Evolutionary conservation across 139 green algal genomes (phyloP).

Genomic region (Penium margaritaceum): DNA sequence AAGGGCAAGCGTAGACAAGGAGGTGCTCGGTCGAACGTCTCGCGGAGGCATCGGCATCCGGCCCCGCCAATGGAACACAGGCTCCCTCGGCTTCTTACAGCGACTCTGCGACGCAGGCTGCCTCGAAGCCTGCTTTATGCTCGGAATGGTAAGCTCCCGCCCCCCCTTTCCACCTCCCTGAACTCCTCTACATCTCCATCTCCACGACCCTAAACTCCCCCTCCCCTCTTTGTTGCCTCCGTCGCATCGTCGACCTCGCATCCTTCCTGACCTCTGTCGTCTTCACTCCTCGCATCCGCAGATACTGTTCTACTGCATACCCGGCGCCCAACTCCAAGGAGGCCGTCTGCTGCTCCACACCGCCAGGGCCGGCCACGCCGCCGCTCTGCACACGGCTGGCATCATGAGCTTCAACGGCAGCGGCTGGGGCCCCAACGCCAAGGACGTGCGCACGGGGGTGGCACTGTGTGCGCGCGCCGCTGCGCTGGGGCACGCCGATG

Average conservation of each 20-base stretch:
- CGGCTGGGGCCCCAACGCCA: neutral
- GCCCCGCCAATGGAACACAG: constrained; percentile 6
- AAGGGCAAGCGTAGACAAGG: neutral
- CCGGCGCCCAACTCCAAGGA: neutral
- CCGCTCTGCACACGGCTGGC: constrained; percentile 24
- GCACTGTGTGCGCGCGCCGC: constrained; percentile 23
- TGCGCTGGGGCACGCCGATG: constrained; percentile 7
- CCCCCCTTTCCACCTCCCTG: no score
- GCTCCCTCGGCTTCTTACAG: constrained; percentile 1
- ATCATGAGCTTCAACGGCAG: constrained; percentile 47
- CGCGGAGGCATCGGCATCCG: constrained; percentile 5
- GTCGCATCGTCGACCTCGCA: no score
- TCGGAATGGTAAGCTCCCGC: constrained; percentile 23
- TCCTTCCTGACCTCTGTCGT: no score
- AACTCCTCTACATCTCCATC: no score
- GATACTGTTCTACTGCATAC: constrained; percentile 24
- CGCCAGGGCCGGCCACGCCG: constrained; percentile 7
- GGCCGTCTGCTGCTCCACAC: constrained; percentile 10
- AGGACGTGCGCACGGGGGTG: constrained; percentile 19
- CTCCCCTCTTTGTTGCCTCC: no score
- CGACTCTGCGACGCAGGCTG: constrained; percentile 8
- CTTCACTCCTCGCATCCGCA: no score
- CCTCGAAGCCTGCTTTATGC: constrained; percentile 21
- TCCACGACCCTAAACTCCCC: no score
- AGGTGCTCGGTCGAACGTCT: constrained; percentile 3